Base-by-base conservation (phyloP, 2,329 filamentous ascomycete species). In the Thyridium curvatum region DNA sequence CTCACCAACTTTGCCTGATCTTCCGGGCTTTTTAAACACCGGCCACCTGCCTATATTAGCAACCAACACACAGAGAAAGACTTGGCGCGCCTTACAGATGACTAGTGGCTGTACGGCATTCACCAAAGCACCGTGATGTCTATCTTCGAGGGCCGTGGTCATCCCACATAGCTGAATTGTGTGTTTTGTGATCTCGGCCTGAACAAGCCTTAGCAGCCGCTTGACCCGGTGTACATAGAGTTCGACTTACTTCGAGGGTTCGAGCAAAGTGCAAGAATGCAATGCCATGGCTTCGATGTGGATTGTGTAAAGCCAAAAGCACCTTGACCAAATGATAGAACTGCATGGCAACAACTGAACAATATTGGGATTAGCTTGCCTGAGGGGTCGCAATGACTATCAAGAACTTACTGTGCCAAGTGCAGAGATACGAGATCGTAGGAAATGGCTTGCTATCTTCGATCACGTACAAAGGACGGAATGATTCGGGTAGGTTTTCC, bases 151-250 rank as follows among this genome's bases (percentile, higher is more conserved):
- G 10, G 21, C 21, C 6, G 21, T 10, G 6, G 21, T 26, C 21
- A 37, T 37, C 9, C 35, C 35, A 29, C 35, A 37, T 26, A 37
- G 28, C 15, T 37, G 35, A 9, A 18, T 16, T 29, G 35, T 31
- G 16, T 37, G 35, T 14, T 37, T 29, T 16, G 28, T 29, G 14
- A 37, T 37, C 28, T 37, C 35, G 26, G 35, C 18, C 35, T 37
- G 28, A 12, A 7, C 8, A 12, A n/a, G 33, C 13, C 15, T 33
- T 18, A 18, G 15, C 16, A 13, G 13, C 30, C 30, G 7, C 15
- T 15, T 17, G 14, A 17, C 8, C 14, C 15, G 13, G 12, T 17
- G 9, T 18, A 15, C 7, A 9, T 33, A 17, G 4, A 17, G 10
- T 7, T 12, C 13, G 32, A 12, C 29, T 12, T 8, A 37, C 35